Evolutionary conservation across 2,329 filamentous ascomycete species (phyloP), one percentile per base, ranked within the genome.

Genomic region (Corinectria fuckeliana): DNA sequence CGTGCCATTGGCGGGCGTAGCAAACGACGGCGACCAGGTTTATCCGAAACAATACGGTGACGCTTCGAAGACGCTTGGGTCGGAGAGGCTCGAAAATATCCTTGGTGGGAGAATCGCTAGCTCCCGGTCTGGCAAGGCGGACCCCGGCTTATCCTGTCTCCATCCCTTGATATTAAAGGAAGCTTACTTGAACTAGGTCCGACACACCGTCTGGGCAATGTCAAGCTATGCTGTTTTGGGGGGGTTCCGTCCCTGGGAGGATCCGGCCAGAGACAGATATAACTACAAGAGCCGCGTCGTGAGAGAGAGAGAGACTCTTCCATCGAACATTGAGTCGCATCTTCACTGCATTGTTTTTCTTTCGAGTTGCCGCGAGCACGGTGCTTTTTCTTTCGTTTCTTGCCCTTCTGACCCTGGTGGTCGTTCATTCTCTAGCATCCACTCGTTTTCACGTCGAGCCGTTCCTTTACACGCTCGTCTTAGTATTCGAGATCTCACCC

Each of bases 81-180:
- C n/a, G 20, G 18, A 36, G 18, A 36, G 47, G 47, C 28, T 50
- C n/a, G 20, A 25, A 36, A 36, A 36, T 30, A 50, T 59, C 50
- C 51, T 50, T 41, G 61, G 32, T 54, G 26, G 47, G 7, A n/a
- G 23, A 32, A 60, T 64, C 50, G 14, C 13, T 20, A 50, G 60
- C 41, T 21, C 21, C 26, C 21, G 2, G 5, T 4, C 21, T 50
- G 51, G 58, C 45, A 39, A 25, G 13, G 11, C 30, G 11, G 26
- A 25, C 50, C 60, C 50, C 50, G 41, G 34, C 14, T 20, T 14
- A 48, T 42, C n/a, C 23, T 36, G 10, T 39, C 53, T 42, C 47
- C 50, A 52, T 56, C 38, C 51, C 36, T 48, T 36, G 61, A 66
- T 45, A 66, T 66, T 63, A 64, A n/a, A 66, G 64, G 62, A 51